Percentiles rank a stretch among this genome's conserved stretches.
Evolutionary conservation across 2,329 filamentous ascomycete genomes (phyloP).

Genomic region (Dendryphion nanum): DNA sequence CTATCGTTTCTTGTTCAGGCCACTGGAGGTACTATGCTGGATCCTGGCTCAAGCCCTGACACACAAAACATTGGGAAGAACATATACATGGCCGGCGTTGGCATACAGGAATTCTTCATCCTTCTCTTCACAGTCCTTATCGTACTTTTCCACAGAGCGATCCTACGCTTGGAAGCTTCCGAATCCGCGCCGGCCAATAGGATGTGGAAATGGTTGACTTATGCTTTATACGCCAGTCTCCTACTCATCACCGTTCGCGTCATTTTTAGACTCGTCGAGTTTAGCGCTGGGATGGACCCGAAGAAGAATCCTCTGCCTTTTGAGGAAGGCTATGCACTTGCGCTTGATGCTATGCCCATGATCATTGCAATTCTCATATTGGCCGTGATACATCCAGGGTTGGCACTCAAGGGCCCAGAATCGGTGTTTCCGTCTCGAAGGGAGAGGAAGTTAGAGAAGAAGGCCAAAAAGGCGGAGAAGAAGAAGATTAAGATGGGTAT

Average conservation of each 20-base stretch:
- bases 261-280: conserved; percentile 61
- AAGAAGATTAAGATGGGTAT: conserved; percentile 8
- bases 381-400: conserved; percentile 22
- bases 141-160: conserved; percentile 18
- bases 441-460: conserved; percentile 21
- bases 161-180: conserved; percentile 7
- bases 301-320: conserved; percentile 46
- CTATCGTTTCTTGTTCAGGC: conserved; percentile 47
- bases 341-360: conserved; percentile 58
- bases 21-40: conserved; percentile 39
- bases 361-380: conserved; percentile 37
- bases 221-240: conserved; percentile 42
- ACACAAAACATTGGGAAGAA: conserved; percentile 40
- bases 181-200: neutral
- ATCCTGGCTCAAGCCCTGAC: conserved; percentile 18
- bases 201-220: conserved; percentile 30
- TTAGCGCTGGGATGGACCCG: conserved; percentile 46
- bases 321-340: conserved; percentile 54
- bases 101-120: conserved; percentile 33
- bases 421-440: conserved; percentile 26
- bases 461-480: conserved; percentile 13
- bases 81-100: conserved; percentile 40
- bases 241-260: conserved; percentile 52
- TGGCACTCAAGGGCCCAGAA: conserved; percentile 19
- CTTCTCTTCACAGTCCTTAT: conserved; percentile 18